Percentiles rank a stretch among this genome's conserved stretches.
Conservation (phyloP, 352 stramenopile genomes). For the Phytophthora tentaculata region DNA sequence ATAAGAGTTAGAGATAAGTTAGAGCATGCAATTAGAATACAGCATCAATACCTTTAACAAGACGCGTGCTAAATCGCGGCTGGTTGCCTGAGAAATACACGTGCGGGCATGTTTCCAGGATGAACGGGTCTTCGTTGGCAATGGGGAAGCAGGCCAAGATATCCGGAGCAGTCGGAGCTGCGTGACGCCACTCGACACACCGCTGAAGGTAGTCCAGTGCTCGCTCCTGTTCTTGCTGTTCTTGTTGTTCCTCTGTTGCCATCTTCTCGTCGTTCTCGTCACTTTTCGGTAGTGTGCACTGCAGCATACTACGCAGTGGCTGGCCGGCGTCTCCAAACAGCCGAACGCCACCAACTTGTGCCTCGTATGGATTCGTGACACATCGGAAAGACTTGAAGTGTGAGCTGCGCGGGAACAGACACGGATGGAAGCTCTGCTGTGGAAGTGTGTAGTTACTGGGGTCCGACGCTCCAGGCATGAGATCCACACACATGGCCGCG, state of each 20-base stretch:
- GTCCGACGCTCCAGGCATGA: constrained; percentile 90
- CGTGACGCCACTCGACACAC: constrained; percentile 91
- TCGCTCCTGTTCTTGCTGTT: constrained; percentile 29
- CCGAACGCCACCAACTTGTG: constrained; percentile 56
- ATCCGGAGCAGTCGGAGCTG: constrained; percentile 94
- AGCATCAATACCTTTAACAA: constrained; percentile 54
- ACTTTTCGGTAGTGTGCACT: constrained; percentile 51
- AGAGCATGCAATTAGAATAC: background rate
- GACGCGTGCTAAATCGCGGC: constrained; percentile 79
- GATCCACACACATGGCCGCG: constrained; percentile 89
- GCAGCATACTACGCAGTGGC: constrained; percentile 87
- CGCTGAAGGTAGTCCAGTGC: constrained; percentile 64
- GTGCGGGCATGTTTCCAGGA: constrained; percentile 86
- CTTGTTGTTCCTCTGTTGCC: constrained; percentile 26
- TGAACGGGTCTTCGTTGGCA: constrained; percentile 91
- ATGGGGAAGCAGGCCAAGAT: constrained; percentile 92
- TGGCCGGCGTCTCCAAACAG: constrained; percentile 91
- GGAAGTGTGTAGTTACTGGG: constrained; percentile 91
- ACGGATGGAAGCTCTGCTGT: constrained; percentile 95
- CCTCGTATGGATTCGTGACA: constrained; percentile 95
- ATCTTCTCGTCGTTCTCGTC: constrained; percentile 38
- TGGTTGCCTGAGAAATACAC: constrained; percentile 95
- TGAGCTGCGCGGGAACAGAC: constrained; percentile 88
- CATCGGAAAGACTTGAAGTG: constrained; percentile 84
- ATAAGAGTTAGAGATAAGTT: constrained; percentile 11